phyloP scores from a whole-genome alignment of 2,329 filamentous ascomycete species.

The Berkeleyomyces rouxiae region DNA sequence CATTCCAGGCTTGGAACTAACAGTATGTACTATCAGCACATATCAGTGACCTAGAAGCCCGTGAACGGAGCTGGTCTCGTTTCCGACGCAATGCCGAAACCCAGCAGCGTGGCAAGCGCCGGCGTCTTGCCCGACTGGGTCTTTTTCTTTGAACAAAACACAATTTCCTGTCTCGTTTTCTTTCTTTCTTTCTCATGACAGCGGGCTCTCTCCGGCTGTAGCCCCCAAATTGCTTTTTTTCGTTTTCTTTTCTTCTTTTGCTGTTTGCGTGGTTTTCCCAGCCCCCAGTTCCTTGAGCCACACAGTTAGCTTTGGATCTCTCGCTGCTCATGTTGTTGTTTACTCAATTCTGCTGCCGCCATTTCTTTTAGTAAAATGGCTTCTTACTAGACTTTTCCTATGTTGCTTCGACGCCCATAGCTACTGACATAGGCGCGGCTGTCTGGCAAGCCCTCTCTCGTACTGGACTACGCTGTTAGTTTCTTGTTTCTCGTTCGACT shows the following conservation, averaged over 20 bases:
- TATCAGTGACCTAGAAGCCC: conserved; percentile 33
- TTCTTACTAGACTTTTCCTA: too few relatives aligned
- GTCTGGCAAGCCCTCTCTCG: too few relatives aligned
- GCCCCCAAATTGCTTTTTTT: not conserved
- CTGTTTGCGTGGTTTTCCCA: not conserved
- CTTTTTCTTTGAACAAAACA: conserved; percentile 4
- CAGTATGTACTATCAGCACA: conserved; percentile 24
- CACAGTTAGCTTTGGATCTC: not conserved
- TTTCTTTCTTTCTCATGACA: not conserved
- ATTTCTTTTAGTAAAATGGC: too few relatives aligned
- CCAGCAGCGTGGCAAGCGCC: conserved; percentile 13
- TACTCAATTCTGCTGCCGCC: too few relatives aligned
- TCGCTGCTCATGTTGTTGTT: not conserved
- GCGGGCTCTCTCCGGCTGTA: too few relatives aligned
- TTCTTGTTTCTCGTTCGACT: too few relatives aligned
- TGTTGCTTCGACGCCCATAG: too few relatives aligned
- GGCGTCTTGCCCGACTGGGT: conserved; percentile 8
- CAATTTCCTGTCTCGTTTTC: not conserved
- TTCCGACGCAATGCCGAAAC: conserved; percentile 25
- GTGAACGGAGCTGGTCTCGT: conserved; percentile 31
- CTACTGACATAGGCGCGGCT: too few relatives aligned
- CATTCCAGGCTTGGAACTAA: conserved; percentile 9
- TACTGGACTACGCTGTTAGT: too few relatives aligned
- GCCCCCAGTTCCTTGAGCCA: not conserved
- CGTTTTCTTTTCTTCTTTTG: not conserved